Base-by-base conservation (phyloP, 2,329 filamentous ascomycete species). In the Tolypocladium ophioglossoides region DNA sequence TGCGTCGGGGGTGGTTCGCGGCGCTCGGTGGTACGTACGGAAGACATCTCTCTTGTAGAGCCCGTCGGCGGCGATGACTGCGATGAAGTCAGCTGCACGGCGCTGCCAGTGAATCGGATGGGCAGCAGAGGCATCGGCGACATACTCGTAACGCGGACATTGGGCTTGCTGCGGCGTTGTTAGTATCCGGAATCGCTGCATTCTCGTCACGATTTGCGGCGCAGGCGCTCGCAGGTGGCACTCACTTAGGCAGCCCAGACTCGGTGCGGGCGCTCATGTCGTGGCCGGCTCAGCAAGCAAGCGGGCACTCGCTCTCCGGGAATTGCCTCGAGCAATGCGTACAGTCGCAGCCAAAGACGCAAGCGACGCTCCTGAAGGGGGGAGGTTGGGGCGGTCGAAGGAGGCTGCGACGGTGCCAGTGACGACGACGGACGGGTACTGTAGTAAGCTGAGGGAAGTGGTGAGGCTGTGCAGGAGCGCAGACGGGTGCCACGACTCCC, bases 21-120 rank as follows among this genome's bases (percentile, higher is more conserved):
- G 30, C 40, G 16, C 12, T 8, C 22, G 7, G 22, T n/a, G 20
- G 11, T 50, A 84, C 90, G 65, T 86, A 97, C 94, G 84, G 74
- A 99, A 97, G 58, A 99, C 91, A 89, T 99, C 94, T 74, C 94
- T 86, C 79, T 97, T 99, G 79, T 96, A 97, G 61, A 99, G 80
- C 57, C 94, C 94, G 79, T 99, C 94, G 64, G 94, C 94, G 64
- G 94, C 94, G 77, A 99, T 96, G 76, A 99, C 94, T 97, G 71
- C 63, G 64, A 57, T 59, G 50, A 59, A 55, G 68, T 80, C 65
- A 77, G 72, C 35, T 44, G 41, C n/a, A 14, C 39, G 32, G 44
- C 62, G 67, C 18, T 41, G 53, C 47, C 14, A 7, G 27, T 12
- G 30, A 38, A 35, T 40, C 14, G 34, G 11, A 16, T 8, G 39